Evolutionary conservation across 2,329 filamentous ascomycete species (phyloP).

Genomic region (Rhexocercosporidium sp.): DNA sequence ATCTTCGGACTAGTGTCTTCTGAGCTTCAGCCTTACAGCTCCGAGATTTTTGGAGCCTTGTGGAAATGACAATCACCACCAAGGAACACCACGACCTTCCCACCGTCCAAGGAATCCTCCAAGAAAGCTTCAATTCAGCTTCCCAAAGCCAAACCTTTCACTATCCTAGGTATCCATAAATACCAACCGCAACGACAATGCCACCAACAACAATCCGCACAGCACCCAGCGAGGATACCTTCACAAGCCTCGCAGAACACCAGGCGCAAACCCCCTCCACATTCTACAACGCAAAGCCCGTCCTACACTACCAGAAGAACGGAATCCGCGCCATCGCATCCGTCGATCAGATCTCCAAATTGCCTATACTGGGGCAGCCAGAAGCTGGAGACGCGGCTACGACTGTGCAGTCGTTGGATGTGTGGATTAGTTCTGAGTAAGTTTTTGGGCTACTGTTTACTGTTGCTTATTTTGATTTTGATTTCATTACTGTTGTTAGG

Average conservation of each 20-base stretch:
- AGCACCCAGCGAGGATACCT: slow-evolving; percentile 63
- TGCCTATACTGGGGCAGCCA: slow-evolving; percentile 51
- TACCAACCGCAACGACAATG: slow-evolving; percentile 28
- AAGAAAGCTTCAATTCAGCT: not conserved
- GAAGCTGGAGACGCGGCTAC: slow-evolving; percentile 32
- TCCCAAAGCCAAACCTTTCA: not conserved
- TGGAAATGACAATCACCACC: not conserved
- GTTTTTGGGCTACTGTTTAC: too few relatives aligned
- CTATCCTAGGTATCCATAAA: not conserved
- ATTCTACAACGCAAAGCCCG: slow-evolving; percentile 73
- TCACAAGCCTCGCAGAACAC: slow-evolving; percentile 69
- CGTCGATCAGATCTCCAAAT: slow-evolving; percentile 56
- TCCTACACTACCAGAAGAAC: slow-evolving; percentile 68
- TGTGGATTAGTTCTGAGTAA: slow-evolving; percentile 65
- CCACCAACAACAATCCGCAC: slow-evolving; percentile 57
- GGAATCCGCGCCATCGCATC: slow-evolving; percentile 63
- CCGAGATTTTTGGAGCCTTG: slow-evolving; percentile 7
- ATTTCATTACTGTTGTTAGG: too few relatives aligned
- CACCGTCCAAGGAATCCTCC: not conserved
- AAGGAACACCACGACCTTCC: not conserved
- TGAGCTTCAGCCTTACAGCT: slow-evolving; percentile 5
- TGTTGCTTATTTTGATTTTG: too few relatives aligned
- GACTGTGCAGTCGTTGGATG: slow-evolving; percentile 50
- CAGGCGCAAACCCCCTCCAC: slow-evolving; percentile 73
- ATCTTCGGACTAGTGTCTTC: not conserved